Conservation (phyloP, 164 flowering plant genomes). For the Annona squamosa region DNA sequence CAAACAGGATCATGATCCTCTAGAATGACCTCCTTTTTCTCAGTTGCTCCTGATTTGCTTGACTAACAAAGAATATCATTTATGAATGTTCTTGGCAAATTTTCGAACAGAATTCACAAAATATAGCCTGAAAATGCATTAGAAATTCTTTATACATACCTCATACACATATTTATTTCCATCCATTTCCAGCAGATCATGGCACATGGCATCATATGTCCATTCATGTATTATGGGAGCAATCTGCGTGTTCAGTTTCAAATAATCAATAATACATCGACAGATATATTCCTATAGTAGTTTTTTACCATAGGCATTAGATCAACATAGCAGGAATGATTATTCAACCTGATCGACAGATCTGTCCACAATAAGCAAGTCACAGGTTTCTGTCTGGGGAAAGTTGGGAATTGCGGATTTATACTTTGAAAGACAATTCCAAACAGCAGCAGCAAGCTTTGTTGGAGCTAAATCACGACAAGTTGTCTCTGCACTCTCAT, state of each 20-base stretch:
- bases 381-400: conserved; percentile 93
- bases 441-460: conserved; percentile 89
- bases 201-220: conserved; percentile 99
- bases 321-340: neutral
- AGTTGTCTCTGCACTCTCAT: conserved; percentile 63
- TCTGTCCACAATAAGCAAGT: conserved; percentile 87
- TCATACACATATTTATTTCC: conserved; percentile 93
- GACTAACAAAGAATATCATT: conserved; percentile 35
- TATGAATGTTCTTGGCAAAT: neutral
- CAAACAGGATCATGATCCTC: conserved; percentile 97
- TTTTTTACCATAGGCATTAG: neutral
- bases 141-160: conserved; percentile 33
- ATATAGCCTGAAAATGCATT: neutral
- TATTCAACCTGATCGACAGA: conserved; percentile 82
- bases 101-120: conserved; percentile 3
- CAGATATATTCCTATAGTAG: neutral
- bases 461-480: conserved; percentile 76
- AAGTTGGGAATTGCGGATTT: conserved; percentile 65
- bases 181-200: conserved; percentile 81
- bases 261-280: neutral
- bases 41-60: conserved; percentile 67
- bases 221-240: conserved; percentile 99
- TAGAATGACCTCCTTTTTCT: conserved; percentile 84
- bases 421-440: conserved; percentile 65
- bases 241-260: conserved; percentile 41